Percentiles rank a stretch among this genome's conserved stretches.
Evolutionary conservation across 768 basidiomycete genomes (phyloP).

Genomic region (Cystofilobasidium ferigula): DNA sequence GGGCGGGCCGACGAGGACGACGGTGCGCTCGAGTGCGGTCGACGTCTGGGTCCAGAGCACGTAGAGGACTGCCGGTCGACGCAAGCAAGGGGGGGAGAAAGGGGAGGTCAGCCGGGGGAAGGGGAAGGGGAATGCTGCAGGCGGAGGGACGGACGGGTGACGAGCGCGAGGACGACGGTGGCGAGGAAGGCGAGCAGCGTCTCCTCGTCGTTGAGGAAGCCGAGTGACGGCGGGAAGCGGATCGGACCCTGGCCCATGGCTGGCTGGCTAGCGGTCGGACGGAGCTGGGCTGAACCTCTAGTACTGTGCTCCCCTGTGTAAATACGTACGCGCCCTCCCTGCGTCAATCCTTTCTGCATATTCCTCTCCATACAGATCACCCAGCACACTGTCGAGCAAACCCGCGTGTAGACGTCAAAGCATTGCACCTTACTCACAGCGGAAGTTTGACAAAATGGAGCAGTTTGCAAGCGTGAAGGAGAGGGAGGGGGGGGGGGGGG

Average conservation of each 20-base stretch:
- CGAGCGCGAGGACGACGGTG: constrained; percentile 20
- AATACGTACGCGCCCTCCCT: neutral
- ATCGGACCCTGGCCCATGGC: neutral
- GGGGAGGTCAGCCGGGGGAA: neutral
- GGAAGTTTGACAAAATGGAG: no score
- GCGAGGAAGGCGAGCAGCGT: constrained; percentile 23
- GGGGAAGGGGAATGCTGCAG: neutral
- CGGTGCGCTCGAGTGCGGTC: neutral
- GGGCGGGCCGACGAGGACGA: constrained; percentile 22
- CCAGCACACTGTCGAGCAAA: no score
- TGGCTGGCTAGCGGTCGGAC: neutral
- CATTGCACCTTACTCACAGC: no score
- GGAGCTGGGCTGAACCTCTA: neutral
- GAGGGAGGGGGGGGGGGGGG: no score
- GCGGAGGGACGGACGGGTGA: constrained; percentile 6
- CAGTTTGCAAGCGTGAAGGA: no score
- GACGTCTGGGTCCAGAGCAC: constrained; percentile 5
- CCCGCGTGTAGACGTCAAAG: no score
- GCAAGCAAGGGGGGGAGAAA: no score
- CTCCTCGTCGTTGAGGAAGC: constrained; percentile 20
- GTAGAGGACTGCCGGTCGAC: constrained; percentile 11
- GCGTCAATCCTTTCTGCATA: neutral
- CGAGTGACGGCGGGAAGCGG: neutral
- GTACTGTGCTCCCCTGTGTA: no score
- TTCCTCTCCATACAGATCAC: neutral